phyloP scores from a whole-genome alignment of 2,329 filamentous ascomycete genomes.

The Allantophomopsis lycopodina region DNA sequence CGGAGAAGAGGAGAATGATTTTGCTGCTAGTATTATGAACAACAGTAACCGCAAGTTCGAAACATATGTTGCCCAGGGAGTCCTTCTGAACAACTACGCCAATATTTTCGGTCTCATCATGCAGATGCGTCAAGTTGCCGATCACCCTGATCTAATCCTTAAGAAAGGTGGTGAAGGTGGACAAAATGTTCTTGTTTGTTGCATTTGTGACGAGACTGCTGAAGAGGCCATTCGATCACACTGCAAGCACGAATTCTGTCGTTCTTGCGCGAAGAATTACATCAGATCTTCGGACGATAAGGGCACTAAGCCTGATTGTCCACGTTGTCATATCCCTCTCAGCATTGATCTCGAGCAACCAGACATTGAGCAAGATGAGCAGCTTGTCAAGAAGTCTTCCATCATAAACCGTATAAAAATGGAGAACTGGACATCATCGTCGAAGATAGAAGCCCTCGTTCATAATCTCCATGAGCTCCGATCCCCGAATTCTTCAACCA shows the following conservation, averaged over 20 bases:
- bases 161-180: conserved; percentile 79
- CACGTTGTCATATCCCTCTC: conserved; percentile 79
- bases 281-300: conserved; percentile 58
- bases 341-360: conserved; percentile 90
- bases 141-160: conserved; percentile 87
- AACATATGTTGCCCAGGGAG: conserved; percentile 87
- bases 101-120: conserved; percentile 99
- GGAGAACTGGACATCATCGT: conserved; percentile 97
- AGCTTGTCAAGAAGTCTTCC: conserved; percentile 79
- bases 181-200: conserved; percentile 82
- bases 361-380: conserved; percentile 85
- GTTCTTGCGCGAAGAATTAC: conserved; percentile 67
- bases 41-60: conserved; percentile 82
- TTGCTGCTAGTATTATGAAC: conserved; percentile 90
- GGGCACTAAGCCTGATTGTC: conserved; percentile 48
- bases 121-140: conserved; percentile 97
- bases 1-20: conserved; percentile 89
- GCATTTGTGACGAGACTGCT: conserved; percentile 90
- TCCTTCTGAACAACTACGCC: conserved; percentile 93
- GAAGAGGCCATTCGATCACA: conserved; percentile 87
- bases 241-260: conserved; percentile 89
- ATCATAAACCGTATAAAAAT: conserved; percentile 99
- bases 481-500: conserved; percentile 84
- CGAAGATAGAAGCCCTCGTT: conserved; percentile 93
- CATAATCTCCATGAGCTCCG: conserved; percentile 88